phyloP scores from a whole-genome alignment of 345 rosid species.

The Brassica carinata region DNA sequence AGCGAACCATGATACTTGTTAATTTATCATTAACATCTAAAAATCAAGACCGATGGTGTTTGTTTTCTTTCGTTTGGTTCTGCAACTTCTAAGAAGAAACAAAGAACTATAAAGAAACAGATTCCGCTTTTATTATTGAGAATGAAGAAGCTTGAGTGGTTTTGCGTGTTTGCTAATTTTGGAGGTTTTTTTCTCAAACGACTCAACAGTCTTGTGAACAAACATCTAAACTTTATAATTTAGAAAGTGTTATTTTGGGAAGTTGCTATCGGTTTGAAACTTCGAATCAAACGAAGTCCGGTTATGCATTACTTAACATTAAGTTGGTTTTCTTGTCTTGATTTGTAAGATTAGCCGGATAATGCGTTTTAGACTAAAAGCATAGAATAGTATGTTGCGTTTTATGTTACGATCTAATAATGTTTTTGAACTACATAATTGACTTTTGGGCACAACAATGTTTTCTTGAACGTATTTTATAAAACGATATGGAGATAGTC shows the following conservation, averaged over 20 bases:
- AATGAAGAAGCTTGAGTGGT: conserved; percentile 15
- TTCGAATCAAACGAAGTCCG: background rate
- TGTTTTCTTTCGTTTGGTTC: conserved; percentile 13
- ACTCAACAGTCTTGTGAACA: conserved; percentile 32
- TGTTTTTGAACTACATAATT: background rate
- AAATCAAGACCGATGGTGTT: conserved; percentile 15
- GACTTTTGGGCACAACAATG: background rate
- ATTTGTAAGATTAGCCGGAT: background rate
- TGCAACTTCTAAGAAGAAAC: conserved; percentile 13
- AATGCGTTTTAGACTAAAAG: background rate
- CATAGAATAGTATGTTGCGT: background rate
- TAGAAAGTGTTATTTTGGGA: conserved; percentile 23
- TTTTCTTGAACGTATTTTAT: background rate
- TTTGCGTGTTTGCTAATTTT: conserved; percentile 27
- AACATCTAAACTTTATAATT: conserved; percentile 8
- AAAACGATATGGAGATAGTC: background rate
- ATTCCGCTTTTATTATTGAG: background rate
- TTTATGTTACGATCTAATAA: background rate
- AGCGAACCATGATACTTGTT: background rate
- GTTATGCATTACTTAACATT: background rate
- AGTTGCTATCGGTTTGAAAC: background rate
- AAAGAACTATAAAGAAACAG: conserved; percentile 22
- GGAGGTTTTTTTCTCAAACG: conserved; percentile 9
- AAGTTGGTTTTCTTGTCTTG: background rate
- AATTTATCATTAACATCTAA: conserved; percentile 4